Evolutionary conservation across 108 stramenopile genomes (phyloP), one percentile per base, ranked within the genome.

Genomic region (Fragilariopsis cylindrus): DNA sequence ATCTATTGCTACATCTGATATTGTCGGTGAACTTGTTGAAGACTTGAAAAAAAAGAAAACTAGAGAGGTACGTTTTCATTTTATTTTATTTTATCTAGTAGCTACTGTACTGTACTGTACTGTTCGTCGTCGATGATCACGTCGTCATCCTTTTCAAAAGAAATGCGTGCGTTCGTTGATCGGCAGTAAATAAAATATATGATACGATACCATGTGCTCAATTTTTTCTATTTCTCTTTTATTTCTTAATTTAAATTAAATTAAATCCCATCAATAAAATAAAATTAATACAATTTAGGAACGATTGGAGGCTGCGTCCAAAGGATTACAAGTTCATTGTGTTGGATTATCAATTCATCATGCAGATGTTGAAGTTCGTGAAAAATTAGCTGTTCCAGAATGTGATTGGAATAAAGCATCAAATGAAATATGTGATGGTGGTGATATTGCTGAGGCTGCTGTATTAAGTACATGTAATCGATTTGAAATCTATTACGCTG

Each of bases 271-370:
- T 30, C 30, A 30, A 30, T 30, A 30, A 30, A 30, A 30, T 30
- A 30, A 30, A 30, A 30, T 30, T 2, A 30, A 30, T 2, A 30
- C 30, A 30, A 30, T 30, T 30, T 30, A 30, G 94, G 94, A 96
- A 80, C 94, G 95, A 49, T 87, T 96, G 46, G 83, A 89, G 71
- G 84, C 84, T 5, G 95, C 95, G 46, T 90, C 95, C 53, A 96
- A 92, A 68, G 96, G 97, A 47, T 85, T 98, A 2, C 93, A 98
- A 72, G 97, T 99, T 5, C 94, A 97, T 70, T 94, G 95, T 57
- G 83, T 99, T 56, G 98, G 98, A 52, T 82, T 98, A 18, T 97
- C 96, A 56, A 98, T 98, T 85, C 99, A 99, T 77, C 97, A 98
- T 77, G 97, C 98, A 1, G 82, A 88, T 40, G 98, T 99, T 4